Evolutionary conservation across 2,329 filamentous ascomycete genomes (phyloP).

Genomic region (Paecilomyces dactylethromorphus): DNA sequence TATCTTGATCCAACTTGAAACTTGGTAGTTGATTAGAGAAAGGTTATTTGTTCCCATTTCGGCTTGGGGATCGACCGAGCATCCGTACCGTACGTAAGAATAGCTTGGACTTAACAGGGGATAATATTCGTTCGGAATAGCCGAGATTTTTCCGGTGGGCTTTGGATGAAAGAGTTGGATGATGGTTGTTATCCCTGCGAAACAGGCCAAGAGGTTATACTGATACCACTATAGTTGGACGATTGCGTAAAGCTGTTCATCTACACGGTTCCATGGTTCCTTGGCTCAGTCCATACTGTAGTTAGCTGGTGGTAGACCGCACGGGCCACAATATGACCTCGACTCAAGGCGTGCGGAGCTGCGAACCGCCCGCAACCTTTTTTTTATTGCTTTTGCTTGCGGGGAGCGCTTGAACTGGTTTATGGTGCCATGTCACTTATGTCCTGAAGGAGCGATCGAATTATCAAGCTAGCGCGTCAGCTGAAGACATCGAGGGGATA

Average conservation of each 20-base stretch:
- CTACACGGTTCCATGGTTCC: neutral
- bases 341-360: neutral
- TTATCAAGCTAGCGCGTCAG: neutral
- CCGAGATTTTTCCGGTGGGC: neutral
- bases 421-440: neutral
- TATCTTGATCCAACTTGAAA: neutral
- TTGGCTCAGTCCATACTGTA: neutral
- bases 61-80: neutral
- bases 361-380: neutral
- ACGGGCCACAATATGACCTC: neutral
- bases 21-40: neutral
- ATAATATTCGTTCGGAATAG: neutral
- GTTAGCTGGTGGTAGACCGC: neutral
- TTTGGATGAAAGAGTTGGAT: neutral
- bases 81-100: too few relatives aligned
- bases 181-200: neutral
- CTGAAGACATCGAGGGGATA: neutral
- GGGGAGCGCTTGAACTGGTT: neutral
- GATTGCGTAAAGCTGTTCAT: neutral
- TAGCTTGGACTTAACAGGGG: neutral
- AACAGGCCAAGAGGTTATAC: neutral
- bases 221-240: neutral
- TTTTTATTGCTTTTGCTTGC: neutral
- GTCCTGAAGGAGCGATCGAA: neutral
- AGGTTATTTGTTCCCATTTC: neutral